Evolutionary conservation across 2,329 filamentous ascomycete species (phyloP).

Genomic region (Fusarium foetens): DNA sequence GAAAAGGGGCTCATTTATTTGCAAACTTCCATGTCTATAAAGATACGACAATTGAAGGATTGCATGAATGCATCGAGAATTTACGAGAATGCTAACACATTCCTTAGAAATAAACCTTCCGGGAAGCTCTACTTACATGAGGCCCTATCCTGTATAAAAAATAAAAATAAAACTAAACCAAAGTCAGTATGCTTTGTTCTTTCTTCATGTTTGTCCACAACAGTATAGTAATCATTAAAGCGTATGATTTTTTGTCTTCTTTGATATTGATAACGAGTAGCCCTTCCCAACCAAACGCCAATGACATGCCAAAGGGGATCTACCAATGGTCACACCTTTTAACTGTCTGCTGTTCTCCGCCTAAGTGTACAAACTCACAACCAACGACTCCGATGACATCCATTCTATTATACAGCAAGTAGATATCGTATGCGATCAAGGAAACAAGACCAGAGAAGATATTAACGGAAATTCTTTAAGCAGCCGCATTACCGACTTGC

Average conservation of each 20-base stretch:
- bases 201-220: not conserved
- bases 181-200: not conserved
- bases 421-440: not conserved
- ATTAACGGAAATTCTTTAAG: constrained; percentile 1
- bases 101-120: not conserved
- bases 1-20: not conserved
- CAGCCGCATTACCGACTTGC: constrained; percentile 21
- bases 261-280: constrained; percentile 17
- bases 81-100: no score
- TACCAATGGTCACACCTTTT: constrained; percentile 5
- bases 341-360: constrained; percentile 2
- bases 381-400: constrained; percentile 23
- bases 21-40: not conserved
- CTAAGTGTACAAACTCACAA: not conserved
- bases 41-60: not conserved
- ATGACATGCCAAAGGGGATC: constrained; percentile 21
- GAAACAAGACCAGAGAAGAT: not conserved
- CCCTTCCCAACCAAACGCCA: constrained; percentile 40
- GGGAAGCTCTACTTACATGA: not conserved
- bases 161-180: not conserved
- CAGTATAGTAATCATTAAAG: not conserved
- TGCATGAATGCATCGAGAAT: not conserved
- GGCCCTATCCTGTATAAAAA: not conserved
- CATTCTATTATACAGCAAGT: constrained; percentile 37
- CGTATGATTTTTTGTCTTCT: constrained; percentile 4